Evolutionary conservation across 352 stramenopile genomes (phyloP).

Genomic region (Stramenopiles sp.): DNA sequence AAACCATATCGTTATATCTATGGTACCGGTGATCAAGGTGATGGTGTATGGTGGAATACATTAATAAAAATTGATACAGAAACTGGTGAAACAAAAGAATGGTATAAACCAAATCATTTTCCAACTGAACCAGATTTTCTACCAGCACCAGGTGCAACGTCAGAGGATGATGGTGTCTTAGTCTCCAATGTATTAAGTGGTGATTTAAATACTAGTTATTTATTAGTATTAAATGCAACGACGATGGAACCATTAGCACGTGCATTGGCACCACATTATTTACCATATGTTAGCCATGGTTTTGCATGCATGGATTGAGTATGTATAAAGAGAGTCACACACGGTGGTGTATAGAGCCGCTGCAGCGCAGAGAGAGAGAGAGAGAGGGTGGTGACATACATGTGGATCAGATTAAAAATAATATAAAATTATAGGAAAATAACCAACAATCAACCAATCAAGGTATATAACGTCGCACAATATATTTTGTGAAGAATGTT

Average conservation of each 20-base stretch:
- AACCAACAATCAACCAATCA: too few relatives aligned
- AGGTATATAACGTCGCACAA: too few relatives aligned
- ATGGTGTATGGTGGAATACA: background rate
- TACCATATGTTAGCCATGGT: background rate
- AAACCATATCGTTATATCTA: background rate
- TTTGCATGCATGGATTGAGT: too few relatives aligned
- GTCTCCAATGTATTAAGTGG: background rate
- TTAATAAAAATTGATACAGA: background rate
- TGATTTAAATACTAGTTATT: background rate
- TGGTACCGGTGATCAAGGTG: background rate
- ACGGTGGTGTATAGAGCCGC: too few relatives aligned
- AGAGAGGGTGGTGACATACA: too few relatives aligned
- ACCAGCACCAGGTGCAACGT: background rate
- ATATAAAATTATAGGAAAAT: too few relatives aligned
- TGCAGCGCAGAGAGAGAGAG: too few relatives aligned
- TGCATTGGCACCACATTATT: background rate
- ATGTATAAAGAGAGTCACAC: too few relatives aligned
- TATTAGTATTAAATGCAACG: slow-evolving; percentile 3
- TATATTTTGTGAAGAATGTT: too few relatives aligned
- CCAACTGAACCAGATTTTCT: background rate
- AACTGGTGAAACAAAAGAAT: background rate
- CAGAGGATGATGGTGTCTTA: background rate
- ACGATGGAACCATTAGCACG: background rate
- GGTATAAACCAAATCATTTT: background rate
- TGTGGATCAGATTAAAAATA: too few relatives aligned